phyloP scores from a whole-genome alignment of 495 filamentous ascomycete genomes.

The Penicillium argentinense region DNA sequence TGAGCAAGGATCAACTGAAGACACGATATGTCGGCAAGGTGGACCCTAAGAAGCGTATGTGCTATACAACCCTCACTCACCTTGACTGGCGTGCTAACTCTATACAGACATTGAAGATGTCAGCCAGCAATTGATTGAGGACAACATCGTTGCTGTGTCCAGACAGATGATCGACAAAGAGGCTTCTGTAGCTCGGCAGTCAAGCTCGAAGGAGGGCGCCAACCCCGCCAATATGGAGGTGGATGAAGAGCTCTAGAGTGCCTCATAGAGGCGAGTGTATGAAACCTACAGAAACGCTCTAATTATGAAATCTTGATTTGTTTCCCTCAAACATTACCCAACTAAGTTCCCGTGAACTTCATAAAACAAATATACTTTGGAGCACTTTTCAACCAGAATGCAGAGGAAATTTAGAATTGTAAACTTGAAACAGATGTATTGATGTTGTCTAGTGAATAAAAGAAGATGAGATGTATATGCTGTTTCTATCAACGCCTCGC shows the following conservation, averaged over 20 bases:
- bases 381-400: too few species aligned
- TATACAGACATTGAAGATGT: constrained; percentile 81
- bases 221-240: constrained; percentile 60
- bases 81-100: constrained; percentile 20
- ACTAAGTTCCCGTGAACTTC: too few species aligned
- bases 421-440: too few species aligned
- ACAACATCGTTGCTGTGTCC: constrained; percentile 96
- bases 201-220: constrained; percentile 49
- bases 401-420: too few species aligned
- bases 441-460: too few species aligned
- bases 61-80: background rate
- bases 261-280: constrained; percentile 24
- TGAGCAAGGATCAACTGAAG: constrained; percentile 97
- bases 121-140: constrained; percentile 93
- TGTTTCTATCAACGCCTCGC: constrained; percentile 14
- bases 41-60: constrained; percentile 94
- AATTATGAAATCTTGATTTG: constrained; percentile 22
- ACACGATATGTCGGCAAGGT: constrained; percentile 98
- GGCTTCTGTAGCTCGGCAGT: constrained; percentile 64
- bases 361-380: background rate
- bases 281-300: constrained; percentile 22
- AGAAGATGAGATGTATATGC: too few species aligned
- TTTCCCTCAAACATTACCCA: too few species aligned
- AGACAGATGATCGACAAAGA: constrained; percentile 99
- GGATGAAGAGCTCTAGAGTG: constrained; percentile 57